A percentile compares a stretch with the other conserved stretches of the same genome.
These are phyloP conservation scores for Thermomucor indicae-seudaticae DNA, from an alignment of 371 early-diverging fungal genomes.

Conservation along the genomic window DNA sequence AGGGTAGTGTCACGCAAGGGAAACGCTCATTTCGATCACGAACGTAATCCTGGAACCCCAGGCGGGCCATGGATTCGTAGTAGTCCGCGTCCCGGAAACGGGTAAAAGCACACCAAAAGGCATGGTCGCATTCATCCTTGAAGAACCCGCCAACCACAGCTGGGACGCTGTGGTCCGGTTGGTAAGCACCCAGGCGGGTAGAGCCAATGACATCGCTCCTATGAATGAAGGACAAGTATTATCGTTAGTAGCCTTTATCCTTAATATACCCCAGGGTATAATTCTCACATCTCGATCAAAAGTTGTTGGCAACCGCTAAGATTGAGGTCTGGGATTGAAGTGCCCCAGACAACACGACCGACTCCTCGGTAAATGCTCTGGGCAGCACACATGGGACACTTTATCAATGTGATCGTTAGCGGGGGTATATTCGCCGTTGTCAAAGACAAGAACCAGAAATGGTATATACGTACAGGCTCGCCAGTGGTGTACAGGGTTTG, in stretches of 20 bases:
- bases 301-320: slow-evolving; percentile 28
- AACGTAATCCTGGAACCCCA: slow-evolving; percentile 14
- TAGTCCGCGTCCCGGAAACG: slow-evolving; percentile 17
- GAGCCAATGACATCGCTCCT: slow-evolving; percentile 26
- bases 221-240: not conserved
- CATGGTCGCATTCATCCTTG: slow-evolving; percentile 28
- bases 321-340: slow-evolving; percentile 32
- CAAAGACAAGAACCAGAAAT: not conserved
- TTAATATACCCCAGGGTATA: not conserved
- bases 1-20: slow-evolving; percentile 11
- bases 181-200: slow-evolving; percentile 23
- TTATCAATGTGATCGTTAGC: slow-evolving; percentile 1
- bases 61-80: slow-evolving; percentile 11
- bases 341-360: slow-evolving; percentile 32
- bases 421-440: slow-evolving; percentile 1
- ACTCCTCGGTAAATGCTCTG: slow-evolving; percentile 35
- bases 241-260: not conserved
- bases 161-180: slow-evolving; percentile 15
- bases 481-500: slow-evolving; percentile 37
- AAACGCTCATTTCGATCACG: slow-evolving; percentile 9
- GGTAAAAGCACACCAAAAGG: slow-evolving; percentile 30
- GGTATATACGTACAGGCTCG: slow-evolving; percentile 31
- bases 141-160: slow-evolving; percentile 22
- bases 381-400: slow-evolving; percentile 38
- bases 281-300: slow-evolving; percentile 26